Conservation (phyloP, 1,284 basidiomycete genomes). For the Cronartium ribicola region DNA sequence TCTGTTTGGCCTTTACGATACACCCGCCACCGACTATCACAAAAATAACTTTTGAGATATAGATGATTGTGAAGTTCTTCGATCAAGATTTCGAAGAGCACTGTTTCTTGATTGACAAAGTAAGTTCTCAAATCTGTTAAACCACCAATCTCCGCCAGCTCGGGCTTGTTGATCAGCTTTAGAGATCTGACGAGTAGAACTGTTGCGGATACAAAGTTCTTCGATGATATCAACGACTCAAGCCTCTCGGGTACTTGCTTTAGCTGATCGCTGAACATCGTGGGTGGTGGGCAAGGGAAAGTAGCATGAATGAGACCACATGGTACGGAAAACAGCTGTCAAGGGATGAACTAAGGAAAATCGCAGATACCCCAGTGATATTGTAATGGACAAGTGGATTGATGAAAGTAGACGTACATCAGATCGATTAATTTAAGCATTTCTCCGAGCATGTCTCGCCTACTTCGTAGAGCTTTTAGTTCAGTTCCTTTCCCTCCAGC, state of each 20-base stretch:
- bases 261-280: slow-evolving; percentile 67
- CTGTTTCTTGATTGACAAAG: slow-evolving; percentile 78
- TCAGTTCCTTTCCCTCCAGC: slow-evolving; percentile 39
- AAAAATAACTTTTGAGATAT: slow-evolving; percentile 97
- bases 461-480: slow-evolving; percentile 30
- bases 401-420: slow-evolving; percentile 18
- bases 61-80: slow-evolving; percentile 96
- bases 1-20: slow-evolving; percentile 74
- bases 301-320: slow-evolving; percentile 80
- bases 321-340: neutral
- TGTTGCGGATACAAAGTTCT: slow-evolving; percentile 83
- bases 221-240: slow-evolving; percentile 92
- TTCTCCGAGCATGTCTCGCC: slow-evolving; percentile 34
- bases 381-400: neutral
- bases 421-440: slow-evolving; percentile 41
- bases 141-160: slow-evolving; percentile 91
- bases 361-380: slow-evolving; percentile 1
- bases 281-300: slow-evolving; percentile 59
- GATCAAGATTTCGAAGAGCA: slow-evolving; percentile 81
- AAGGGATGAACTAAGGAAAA: neutral
- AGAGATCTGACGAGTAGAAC: slow-evolving; percentile 80
- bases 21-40: slow-evolving; percentile 81
- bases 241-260: slow-evolving; percentile 86
- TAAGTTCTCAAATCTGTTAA: slow-evolving; percentile 82
- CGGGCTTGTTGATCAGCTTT: slow-evolving; percentile 83